These are phyloP conservation scores for Fraxinus baroniana DNA, from an alignment of 305 asterid species.

Conservation along the genomic window DNA sequence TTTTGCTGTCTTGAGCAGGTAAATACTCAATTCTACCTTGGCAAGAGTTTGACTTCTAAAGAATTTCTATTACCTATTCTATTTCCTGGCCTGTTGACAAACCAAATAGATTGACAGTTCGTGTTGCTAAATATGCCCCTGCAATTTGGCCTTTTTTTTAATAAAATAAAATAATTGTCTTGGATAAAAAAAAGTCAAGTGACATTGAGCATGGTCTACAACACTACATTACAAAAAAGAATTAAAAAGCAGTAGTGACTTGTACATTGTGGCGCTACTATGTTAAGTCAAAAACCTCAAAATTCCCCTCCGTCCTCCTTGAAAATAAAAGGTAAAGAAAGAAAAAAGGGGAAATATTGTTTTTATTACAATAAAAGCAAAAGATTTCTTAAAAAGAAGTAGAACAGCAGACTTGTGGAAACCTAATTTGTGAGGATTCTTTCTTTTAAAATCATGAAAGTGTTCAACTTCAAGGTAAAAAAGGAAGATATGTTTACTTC, in stretches of 20 bases:
- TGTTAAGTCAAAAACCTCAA: not conserved
- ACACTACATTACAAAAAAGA: slow-evolving; percentile 4
- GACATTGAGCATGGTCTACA: slow-evolving; percentile 6
- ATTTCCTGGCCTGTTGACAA: slow-evolving; percentile 15
- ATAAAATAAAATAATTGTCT: not conserved
- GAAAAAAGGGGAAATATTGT: not conserved
- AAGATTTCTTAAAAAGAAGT: not conserved
- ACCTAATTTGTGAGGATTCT: not conserved
- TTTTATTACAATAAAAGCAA: not conserved
- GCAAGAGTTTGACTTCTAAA: not conserved
- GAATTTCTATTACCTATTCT: slow-evolving; percentile 12
- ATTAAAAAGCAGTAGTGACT: not conserved
- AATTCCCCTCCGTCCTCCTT: not conserved
- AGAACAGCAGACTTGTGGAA: slow-evolving; percentile 3
- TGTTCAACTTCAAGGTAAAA: not conserved
- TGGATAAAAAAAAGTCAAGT: slow-evolving; percentile 9
- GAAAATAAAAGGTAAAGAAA: not conserved
- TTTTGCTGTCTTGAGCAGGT: slow-evolving; percentile 94
- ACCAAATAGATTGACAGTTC: not conserved
- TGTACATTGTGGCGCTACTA: not conserved
- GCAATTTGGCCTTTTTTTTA: not conserved
- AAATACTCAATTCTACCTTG: slow-evolving; percentile 12
- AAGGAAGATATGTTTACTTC: not conserved
- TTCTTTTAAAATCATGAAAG: slow-evolving; percentile 6
- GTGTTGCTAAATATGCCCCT: not conserved